phyloP scores from a whole-genome alignment of 306 rosid genomes.

The Carpinus viminea region DNA sequence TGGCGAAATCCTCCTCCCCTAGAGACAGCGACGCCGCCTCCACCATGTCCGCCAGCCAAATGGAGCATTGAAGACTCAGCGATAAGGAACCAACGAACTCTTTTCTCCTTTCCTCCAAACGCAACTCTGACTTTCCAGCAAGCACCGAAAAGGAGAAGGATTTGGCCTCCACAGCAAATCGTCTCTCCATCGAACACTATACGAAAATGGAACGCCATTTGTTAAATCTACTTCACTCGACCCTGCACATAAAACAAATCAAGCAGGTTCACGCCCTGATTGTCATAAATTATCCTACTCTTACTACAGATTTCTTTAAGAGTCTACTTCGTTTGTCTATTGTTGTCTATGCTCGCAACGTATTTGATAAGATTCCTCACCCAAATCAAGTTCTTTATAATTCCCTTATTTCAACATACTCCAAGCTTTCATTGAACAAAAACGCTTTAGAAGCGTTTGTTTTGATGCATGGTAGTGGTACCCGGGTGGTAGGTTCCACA shows the following conservation, averaged over 20 bases:
- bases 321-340: neutral
- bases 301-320: neutral
- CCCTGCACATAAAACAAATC: neutral
- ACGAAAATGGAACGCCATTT: neutral
- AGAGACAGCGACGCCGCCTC: too few relatives aligned
- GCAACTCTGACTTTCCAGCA: too few relatives aligned
- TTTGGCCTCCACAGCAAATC: too few relatives aligned
- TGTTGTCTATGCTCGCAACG: neutral
- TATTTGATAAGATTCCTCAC: slow-evolving; percentile 2
- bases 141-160: too few relatives aligned
- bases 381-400: neutral
- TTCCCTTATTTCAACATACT: neutral
- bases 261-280: too few relatives aligned
- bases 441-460: neutral
- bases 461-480: slow-evolving; percentile 7
- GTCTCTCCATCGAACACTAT: neutral
- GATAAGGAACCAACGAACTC: too few relatives aligned
- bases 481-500: neutral
- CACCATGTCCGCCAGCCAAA: too few relatives aligned
- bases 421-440: neutral
- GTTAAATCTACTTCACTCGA: neutral
- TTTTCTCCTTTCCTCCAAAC: too few relatives aligned
- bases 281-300: too few relatives aligned
- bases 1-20: too few relatives aligned
- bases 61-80: too few relatives aligned